Percentiles rank a stretch among this genome's conserved stretches.
These are phyloP conservation scores for Penicillium parvum DNA, from an alignment of 495 filamentous ascomycete genomes.

Conservation along the genomic window DNA sequence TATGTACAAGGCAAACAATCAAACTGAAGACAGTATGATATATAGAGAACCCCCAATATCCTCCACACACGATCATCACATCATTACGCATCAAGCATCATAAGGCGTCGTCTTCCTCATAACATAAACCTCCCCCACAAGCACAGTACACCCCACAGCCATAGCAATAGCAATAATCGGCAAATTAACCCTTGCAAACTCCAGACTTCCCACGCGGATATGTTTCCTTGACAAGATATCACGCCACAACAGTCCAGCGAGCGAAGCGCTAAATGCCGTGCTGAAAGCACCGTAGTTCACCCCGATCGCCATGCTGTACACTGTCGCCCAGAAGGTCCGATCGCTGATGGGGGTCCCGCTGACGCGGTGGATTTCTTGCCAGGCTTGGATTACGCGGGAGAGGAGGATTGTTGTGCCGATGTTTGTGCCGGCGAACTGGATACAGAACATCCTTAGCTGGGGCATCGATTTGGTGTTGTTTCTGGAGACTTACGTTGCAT, in stretches of 20 bases:
- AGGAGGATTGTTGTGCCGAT: conserved; percentile 67
- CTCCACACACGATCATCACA: too few relatives aligned
- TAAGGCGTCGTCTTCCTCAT: conserved; percentile 28
- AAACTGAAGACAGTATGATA: too few relatives aligned
- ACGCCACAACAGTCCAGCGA: conserved; percentile 63
- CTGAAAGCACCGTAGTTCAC: conserved; percentile 69
- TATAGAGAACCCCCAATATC: too few relatives aligned
- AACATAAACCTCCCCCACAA: conserved; percentile 58
- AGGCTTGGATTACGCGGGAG: conserved; percentile 59
- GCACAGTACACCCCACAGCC: conserved; percentile 54
- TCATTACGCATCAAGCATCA: conserved; percentile 8
- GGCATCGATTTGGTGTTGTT: background rate
- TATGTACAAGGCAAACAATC: too few relatives aligned
- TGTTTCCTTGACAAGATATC: conserved; percentile 61
- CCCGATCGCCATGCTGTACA: conserved; percentile 64
- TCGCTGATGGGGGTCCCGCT: conserved; percentile 44
- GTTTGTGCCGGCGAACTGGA: conserved; percentile 69
- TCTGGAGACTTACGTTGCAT: conserved; percentile 54
- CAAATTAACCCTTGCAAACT: conserved; percentile 61
- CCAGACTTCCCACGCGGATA: conserved; percentile 51
- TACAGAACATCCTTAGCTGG: background rate
- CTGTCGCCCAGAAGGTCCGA: conserved; percentile 60
- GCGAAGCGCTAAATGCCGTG: conserved; percentile 59
- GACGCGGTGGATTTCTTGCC: conserved; percentile 50
- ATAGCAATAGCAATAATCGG: conserved; percentile 64